Conservation (phyloP, 2,329 filamentous ascomycete genomes). For the Eurotiales sp. region DNA sequence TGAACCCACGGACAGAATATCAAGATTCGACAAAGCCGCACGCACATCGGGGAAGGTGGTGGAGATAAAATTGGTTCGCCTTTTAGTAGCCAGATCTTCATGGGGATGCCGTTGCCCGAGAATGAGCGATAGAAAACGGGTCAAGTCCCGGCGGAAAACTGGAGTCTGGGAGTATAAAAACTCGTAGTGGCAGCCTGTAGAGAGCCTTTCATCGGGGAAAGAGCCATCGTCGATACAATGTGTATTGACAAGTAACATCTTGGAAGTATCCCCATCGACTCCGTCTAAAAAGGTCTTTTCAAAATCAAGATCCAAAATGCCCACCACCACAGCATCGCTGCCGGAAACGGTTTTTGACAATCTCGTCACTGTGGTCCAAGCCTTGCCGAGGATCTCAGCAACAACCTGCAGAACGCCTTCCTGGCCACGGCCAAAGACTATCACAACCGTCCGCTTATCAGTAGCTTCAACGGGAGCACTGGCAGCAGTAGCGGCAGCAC, state of each 20-base stretch:
- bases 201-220: slow-evolving; percentile 63
- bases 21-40: slow-evolving; percentile 75
- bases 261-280: slow-evolving; percentile 35
- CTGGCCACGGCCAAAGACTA: slow-evolving; percentile 68
- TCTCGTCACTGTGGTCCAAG: slow-evolving; percentile 58
- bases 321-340: slow-evolving; percentile 64
- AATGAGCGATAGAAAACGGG: slow-evolving; percentile 74
- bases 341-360: slow-evolving; percentile 52
- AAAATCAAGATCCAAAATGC: slow-evolving; percentile 57
- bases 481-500: neutral
- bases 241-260: slow-evolving; percentile 68
- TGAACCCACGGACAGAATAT: slow-evolving; percentile 80
- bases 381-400: slow-evolving; percentile 74
- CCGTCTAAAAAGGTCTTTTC: slow-evolving; percentile 55
- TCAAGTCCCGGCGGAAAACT: slow-evolving; percentile 70
- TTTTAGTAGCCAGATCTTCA: slow-evolving; percentile 65
- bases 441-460: slow-evolving; percentile 45
- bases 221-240: slow-evolving; percentile 70
- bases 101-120: slow-evolving; percentile 77
- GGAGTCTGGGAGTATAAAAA: slow-evolving; percentile 74
- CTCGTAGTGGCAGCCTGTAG: slow-evolving; percentile 73
- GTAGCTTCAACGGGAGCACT: neutral
- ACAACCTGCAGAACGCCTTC: slow-evolving; percentile 71
- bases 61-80: slow-evolving; percentile 78
- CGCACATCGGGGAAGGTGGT: slow-evolving; percentile 85